A percentile compares a stretch with the other conserved stretches of the same genome.
These are phyloP conservation scores for Clitocybe nebularis DNA, from an alignment of 1,284 basidiomycete species.

Conservation along the genomic window DNA sequence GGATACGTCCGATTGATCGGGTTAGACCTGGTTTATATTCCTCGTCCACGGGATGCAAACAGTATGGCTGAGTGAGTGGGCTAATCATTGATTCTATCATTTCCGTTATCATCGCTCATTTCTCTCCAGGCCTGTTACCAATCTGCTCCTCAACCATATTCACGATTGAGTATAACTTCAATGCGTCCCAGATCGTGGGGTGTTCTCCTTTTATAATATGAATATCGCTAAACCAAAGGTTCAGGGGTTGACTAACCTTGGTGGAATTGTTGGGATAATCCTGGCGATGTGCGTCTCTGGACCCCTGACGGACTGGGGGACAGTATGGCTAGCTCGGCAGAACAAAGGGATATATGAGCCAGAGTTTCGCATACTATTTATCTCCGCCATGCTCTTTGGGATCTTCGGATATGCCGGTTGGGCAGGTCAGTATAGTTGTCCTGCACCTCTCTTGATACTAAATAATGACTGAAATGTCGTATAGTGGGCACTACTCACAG, in stretches of 20 bases:
- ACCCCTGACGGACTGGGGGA: slow-evolving; percentile 39
- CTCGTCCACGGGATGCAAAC: slow-evolving; percentile 35
- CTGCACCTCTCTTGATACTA: background rate
- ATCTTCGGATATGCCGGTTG: slow-evolving; percentile 43
- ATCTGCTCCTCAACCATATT: slow-evolving; percentile 42
- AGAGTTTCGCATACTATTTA: slow-evolving; percentile 41
- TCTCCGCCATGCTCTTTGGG: slow-evolving; percentile 38
- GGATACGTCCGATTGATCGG: background rate
- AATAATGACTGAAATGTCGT: background rate
- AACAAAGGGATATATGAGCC: slow-evolving; percentile 45
- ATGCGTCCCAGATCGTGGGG: slow-evolving; percentile 31
- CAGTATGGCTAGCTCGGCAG: slow-evolving; percentile 36
- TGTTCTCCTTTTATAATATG: background rate
- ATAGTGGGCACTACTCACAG: slow-evolving; percentile 34
- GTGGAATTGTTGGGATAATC: slow-evolving; percentile 39
- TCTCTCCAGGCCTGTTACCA: slow-evolving; percentile 30
- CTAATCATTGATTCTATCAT: background rate
- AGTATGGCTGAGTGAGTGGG: slow-evolving; percentile 35
- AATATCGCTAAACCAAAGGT: background rate
- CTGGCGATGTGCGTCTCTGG: slow-evolving; percentile 35
- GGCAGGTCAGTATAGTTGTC: slow-evolving; percentile 26
- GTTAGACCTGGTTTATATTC: slow-evolving; percentile 35
- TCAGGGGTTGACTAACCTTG: slow-evolving; percentile 38
- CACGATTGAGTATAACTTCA: slow-evolving; percentile 37
- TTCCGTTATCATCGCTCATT: too few species aligned